Percentiles rank a stretch among this genome's conserved stretches.
Evolutionary conservation across 306 rosid species (phyloP).

Genomic region (Cajanus cajan): DNA sequence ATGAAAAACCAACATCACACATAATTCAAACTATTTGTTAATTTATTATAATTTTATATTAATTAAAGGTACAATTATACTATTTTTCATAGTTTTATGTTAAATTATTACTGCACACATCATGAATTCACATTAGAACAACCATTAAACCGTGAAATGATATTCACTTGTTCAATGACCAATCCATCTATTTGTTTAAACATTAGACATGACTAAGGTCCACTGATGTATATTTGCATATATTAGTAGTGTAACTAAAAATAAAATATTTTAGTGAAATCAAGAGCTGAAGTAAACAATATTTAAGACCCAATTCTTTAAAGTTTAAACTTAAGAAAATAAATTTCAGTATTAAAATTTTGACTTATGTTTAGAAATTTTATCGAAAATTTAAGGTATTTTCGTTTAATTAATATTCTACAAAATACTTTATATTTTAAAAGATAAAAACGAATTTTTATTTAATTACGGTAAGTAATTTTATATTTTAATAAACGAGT

Average conservation of each 20-base stretch:
- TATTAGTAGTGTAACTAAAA: not conserved
- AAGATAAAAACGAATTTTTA: not conserved
- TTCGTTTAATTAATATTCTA: not conserved
- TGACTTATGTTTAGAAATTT: not conserved
- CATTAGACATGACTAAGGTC: not conserved
- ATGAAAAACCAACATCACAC: not conserved
- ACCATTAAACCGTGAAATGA: not conserved
- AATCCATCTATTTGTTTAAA: not conserved
- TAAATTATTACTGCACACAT: not conserved
- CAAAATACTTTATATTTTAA: not conserved
- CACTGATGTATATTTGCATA: not conserved
- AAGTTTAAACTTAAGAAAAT: not conserved
- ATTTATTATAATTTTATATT: no score
- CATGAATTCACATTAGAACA: not conserved
- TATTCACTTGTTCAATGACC: not conserved
- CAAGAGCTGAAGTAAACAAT: not conserved
- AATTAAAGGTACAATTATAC: not conserved
- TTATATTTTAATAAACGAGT: no score
- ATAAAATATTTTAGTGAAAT: not conserved
- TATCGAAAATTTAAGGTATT: not conserved
- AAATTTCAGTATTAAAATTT: not conserved
- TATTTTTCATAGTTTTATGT: not conserved
- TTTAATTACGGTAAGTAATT: no score
- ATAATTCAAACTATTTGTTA: not conserved
- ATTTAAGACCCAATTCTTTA: not conserved